Base-by-base conservation (phyloP, 768 basidiomycete species). In the Suillus luteus region DNA sequence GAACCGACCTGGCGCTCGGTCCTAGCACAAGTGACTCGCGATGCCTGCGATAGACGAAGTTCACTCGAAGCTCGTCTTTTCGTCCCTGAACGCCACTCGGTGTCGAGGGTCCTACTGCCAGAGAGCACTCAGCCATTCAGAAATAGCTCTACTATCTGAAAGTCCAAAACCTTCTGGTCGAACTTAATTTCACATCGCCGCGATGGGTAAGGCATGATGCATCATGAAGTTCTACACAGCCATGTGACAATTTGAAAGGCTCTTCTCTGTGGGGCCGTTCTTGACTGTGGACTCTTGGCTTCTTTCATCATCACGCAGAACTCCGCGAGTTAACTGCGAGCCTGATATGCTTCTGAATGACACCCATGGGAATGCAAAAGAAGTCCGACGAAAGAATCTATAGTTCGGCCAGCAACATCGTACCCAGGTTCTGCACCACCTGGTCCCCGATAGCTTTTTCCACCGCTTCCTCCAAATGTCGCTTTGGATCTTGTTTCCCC, bases 391-490 rank as follows among this genome's bases (percentile, higher is more conserved):
- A 49, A 31, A 46, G 63, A 58, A 66, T 65, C 78, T 85, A 95
- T 70, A 97, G 81, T 80, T 98, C 95, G 62, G 94, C 93, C 66
- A 97, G 82, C 65, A 98, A 82, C 89, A 96, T 96, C 68, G 95
- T 96, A 46, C 93, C 96, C 66, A 98, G 77, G 73, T 92, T 96
- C 79, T 97, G 96, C 49, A 95, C 91, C 60, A 98, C 95, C 76
- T 98, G 96, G 76, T 97, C 90, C 3, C 95, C 95, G 89, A 99
- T 98, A 1, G 96, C 95, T 77, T 92, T 94, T 80, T 99, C 97
- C 7, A 98, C 97, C 35, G 93, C 92, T 78, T 98, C 97, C 71
- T 96, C 95, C 67, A 99, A 76, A 81, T 99, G 97, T 69, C 97
- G 87, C 79, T 99, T 99, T 40, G 97, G 97, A 78, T 98, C 96